These are phyloP conservation scores for Plenodomus tracheiphilus DNA, from an alignment of 2,329 filamentous ascomycete species.

Conservation along the genomic window DNA sequence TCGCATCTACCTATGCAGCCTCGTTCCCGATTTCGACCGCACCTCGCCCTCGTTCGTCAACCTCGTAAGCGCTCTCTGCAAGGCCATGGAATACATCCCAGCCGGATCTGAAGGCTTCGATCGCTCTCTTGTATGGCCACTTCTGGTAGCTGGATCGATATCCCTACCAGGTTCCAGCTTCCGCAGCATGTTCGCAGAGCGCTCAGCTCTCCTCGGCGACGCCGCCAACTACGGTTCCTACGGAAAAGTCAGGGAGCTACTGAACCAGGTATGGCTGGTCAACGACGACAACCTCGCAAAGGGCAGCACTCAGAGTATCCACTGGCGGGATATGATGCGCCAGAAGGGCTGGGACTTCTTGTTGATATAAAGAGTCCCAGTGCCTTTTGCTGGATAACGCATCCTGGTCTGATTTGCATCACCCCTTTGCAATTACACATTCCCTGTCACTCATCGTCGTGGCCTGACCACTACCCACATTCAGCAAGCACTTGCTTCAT, in stretches of 20 bases:
- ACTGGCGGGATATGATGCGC: conserved; percentile 94
- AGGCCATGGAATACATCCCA: conserved; percentile 79
- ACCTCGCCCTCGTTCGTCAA: conserved; percentile 72
- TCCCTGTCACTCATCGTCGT: conserved; percentile 9
- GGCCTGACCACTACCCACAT: conserved; percentile 5
- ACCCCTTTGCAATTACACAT: conserved; percentile 24
- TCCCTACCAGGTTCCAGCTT: conserved; percentile 74
- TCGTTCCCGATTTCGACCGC: conserved; percentile 85
- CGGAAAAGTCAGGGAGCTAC: conserved; percentile 75
- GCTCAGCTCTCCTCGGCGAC: conserved; percentile 74
- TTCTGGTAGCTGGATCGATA: conserved; percentile 82
- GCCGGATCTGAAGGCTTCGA: conserved; percentile 82
- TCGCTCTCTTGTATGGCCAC: conserved; percentile 88
- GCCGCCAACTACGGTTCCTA: conserved; percentile 81
- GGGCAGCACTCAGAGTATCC: conserved; percentile 67
- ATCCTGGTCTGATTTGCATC: conserved; percentile 40
- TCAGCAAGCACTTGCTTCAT: conserved; percentile 30
- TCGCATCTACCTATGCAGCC: conserved; percentile 93
- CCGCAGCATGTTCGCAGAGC: conserved; percentile 75
- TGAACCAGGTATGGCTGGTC: conserved; percentile 79
- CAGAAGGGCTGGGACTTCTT: conserved; percentile 91
- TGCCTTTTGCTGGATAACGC: conserved; percentile 37
- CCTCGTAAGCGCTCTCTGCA: conserved; percentile 76
- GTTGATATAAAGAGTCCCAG: conserved; percentile 65
- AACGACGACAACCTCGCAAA: conserved; percentile 65